phyloP scores from a whole-genome alignment of 176 grass and related monocot species.

The Musa beccarii region DNA sequence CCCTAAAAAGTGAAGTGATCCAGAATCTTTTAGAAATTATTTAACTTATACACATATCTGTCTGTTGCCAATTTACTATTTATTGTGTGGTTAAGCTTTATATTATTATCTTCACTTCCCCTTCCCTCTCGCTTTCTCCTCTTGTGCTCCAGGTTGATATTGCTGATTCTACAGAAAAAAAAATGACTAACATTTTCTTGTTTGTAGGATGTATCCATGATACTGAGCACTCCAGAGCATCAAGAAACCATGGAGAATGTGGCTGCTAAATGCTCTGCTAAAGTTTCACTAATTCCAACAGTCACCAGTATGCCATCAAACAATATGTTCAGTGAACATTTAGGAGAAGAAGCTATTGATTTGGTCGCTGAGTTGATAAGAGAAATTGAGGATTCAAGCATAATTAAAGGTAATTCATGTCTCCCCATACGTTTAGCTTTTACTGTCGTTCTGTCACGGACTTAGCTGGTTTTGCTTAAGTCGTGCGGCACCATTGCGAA shows the following conservation, averaged over 20 bases:
- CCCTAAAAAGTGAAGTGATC: no score
- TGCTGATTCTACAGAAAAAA: neutral
- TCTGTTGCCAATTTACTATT: no score
- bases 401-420: constrained; percentile 21
- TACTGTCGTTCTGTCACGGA: no score
- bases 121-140: no score
- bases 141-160: no score
- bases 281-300: constrained; percentile 62
- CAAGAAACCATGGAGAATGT: constrained; percentile 58
- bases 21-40: no score
- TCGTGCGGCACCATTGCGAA: no score
- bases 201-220: constrained; percentile 76
- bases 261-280: constrained; percentile 70
- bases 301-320: constrained; percentile 40
- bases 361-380: constrained; percentile 45
- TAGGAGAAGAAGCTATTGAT: constrained; percentile 24
- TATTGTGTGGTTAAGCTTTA: no score
- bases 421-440: neutral
- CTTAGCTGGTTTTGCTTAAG: no score
- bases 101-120: no score
- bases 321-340: constrained; percentile 34
- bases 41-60: no score
- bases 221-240: constrained; percentile 88
- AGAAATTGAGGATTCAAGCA: constrained; percentile 39
- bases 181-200: constrained; percentile 20